Evolutionary conservation across 805 yeast species (phyloP), one percentile per base, ranked within the genome.

Genomic region (Yamadazyma kitorensis): DNA sequence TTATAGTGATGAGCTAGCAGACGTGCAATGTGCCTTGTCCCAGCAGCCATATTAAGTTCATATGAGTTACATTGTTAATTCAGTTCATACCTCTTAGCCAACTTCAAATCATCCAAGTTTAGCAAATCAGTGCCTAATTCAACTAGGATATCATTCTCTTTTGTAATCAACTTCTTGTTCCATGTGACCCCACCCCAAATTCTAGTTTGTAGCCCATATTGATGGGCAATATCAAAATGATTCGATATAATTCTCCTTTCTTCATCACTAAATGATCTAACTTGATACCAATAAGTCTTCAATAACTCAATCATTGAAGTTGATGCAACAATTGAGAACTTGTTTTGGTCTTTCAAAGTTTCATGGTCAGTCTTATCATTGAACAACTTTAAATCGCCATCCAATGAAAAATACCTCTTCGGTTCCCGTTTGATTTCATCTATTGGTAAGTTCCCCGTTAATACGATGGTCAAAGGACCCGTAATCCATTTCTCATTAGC

Each of bases 111-210:
- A 51, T 83, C 88, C 1, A 75, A 76, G 48, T 82, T 82, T 24
- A 83, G 48, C 35, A 74, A 62, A 47, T 80, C 86, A n/a, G 73
- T 64, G 3, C 77, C 79, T 6, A 64, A 38, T n/a, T 57, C 60
- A 27, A 67, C 51, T 9, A 78, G 56, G 37, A 73, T 74, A 27
- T 56, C 44, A 76, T 82, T 74, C 24, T 78, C 68, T 4, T 52
- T 50, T 29, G 69, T 52, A 37, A 76, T 64, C 17, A 61, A 53
- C 11, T 48, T 43, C 2, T 52, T 50, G 3, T 87, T 86, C 86
- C 86, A 81, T 32, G 64, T 62, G 2, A 86, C 81, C 6, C 77
- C 78, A 16, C 80, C 88, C 88, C 89, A 83, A 17, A 82, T 61
- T 37, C 91, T 62, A 0, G 85, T 72, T 43, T 68, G 64, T 24